Percentiles rank a stretch among this genome's conserved stretches.
Evolutionary conservation across 2,329 filamentous ascomycete genomes (phyloP).

Genomic region (Cladosporium austrohemisphaericum): DNA sequence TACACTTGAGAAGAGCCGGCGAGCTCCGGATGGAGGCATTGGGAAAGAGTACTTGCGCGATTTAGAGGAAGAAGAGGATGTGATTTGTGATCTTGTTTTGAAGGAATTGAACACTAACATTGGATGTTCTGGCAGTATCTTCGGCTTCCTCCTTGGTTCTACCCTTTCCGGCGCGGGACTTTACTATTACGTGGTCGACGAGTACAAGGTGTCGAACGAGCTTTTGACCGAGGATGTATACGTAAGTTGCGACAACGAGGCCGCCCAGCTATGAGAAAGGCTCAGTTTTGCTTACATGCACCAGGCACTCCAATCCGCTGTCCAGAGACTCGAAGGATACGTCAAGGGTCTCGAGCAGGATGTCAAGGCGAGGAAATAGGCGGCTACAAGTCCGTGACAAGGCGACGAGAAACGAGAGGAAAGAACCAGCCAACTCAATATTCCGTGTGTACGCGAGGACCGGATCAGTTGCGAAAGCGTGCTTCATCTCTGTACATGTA

Average conservation of each 20-base stretch:
- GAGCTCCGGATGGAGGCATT: not conserved
- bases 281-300: not conserved
- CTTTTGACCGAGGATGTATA: constrained; percentile 93
- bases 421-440: too few relatives aligned
- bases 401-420: not conserved
- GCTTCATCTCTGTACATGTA: constrained; percentile 25
- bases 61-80: not conserved
- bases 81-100: not conserved
- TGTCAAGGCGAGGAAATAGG: constrained; percentile 59
- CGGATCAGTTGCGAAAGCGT: too few relatives aligned
- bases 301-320: constrained; percentile 81
- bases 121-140: constrained; percentile 58
- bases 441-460: too few relatives aligned
- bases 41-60: not conserved
- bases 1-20: not conserved
- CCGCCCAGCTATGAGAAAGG: too few relatives aligned
- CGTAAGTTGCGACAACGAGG: constrained; percentile 59
- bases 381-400: constrained; percentile 10
- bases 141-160: constrained; percentile 86
- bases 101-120: constrained; percentile 2
- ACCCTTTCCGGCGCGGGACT: constrained; percentile 74
- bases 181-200: constrained; percentile 89
- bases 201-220: constrained; percentile 92
- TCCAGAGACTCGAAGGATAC: constrained; percentile 80
- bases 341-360: constrained; percentile 78